These are phyloP conservation scores for Claviceps cyperi DNA, from an alignment of 2,329 filamentous ascomycete species.

Conservation along the genomic window DNA sequence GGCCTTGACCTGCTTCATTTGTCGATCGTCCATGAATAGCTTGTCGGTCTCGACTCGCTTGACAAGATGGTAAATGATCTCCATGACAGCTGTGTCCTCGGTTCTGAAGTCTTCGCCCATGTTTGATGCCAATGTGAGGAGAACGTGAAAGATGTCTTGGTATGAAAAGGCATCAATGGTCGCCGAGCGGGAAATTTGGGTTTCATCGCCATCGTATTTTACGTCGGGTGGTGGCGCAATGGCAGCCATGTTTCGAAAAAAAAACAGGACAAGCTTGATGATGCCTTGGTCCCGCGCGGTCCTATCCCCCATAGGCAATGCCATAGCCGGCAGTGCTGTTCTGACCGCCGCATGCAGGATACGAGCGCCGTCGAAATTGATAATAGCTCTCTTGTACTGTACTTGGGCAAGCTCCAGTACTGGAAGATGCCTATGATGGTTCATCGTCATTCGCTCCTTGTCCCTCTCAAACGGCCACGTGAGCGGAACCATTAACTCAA, in stretches of 20 bases:
- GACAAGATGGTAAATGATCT: constrained; percentile 82
- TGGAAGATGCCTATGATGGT: constrained; percentile 83
- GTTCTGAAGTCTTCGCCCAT: constrained; percentile 86
- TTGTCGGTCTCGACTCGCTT: constrained; percentile 77
- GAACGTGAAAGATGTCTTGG: constrained; percentile 76
- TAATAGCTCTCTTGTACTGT: constrained; percentile 74
- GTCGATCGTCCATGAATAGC: constrained; percentile 69
- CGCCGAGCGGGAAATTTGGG: constrained; percentile 74
- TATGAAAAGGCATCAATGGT: constrained; percentile 80
- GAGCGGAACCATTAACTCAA: constrained; percentile 81
- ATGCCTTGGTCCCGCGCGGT: constrained; percentile 74
- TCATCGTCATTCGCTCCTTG: constrained; percentile 69
- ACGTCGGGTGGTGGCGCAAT: constrained; percentile 62
- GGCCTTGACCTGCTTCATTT: constrained; percentile 53
- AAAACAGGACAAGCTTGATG: constrained; percentile 78
- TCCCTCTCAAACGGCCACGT: constrained; percentile 87
- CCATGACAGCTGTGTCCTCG: constrained; percentile 79
- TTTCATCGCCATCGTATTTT: constrained; percentile 73
- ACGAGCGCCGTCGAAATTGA: constrained; percentile 65
- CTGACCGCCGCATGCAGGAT: constrained; percentile 72
- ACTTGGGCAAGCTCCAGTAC: constrained; percentile 81
- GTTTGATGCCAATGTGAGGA: constrained; percentile 79
- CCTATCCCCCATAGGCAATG: constrained; percentile 59
- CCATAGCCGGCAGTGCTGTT: constrained; percentile 75
- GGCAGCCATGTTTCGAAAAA: constrained; percentile 77